Conservation (phyloP, 306 rosid genomes). For the Spatholobus suberectus region DNA sequence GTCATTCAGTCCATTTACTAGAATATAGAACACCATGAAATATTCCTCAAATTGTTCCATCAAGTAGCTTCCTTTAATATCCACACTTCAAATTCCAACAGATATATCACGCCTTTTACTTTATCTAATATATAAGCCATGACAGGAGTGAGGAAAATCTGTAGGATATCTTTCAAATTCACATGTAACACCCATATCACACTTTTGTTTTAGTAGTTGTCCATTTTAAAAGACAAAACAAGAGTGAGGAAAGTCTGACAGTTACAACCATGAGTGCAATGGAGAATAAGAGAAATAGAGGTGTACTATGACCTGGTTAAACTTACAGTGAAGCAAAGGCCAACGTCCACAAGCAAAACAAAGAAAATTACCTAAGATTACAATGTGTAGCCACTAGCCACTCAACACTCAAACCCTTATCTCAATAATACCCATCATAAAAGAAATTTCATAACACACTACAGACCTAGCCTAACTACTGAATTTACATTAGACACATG, state of each 20-base stretch:
- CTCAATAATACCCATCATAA: not conserved
- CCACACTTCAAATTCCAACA: not conserved
- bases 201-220: not conserved
- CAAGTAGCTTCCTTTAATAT: not conserved
- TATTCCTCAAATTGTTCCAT: slow-evolving; percentile 8
- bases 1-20: slow-evolving; percentile 17
- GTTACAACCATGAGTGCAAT: not conserved
- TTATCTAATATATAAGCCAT: not conserved
- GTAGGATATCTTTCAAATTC: not conserved
- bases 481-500: not conserved
- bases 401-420: not conserved
- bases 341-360: not conserved
- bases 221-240: not conserved
- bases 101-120: not conserved
- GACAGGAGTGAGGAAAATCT: not conserved
- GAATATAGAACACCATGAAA: slow-evolving; percentile 11
- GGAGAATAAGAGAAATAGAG: not conserved
- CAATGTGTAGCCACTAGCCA: slow-evolving; percentile 5
- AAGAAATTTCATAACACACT: not conserved
- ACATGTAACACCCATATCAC: not conserved
- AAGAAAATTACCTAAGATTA: not conserved
- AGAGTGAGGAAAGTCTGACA: not conserved
- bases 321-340: not conserved
- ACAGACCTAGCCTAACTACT: not conserved
- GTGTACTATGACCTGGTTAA: not conserved